Evolutionary conservation across 306 rosid genomes (phyloP).

Genomic region (Oxytropis ochrocephala): DNA sequence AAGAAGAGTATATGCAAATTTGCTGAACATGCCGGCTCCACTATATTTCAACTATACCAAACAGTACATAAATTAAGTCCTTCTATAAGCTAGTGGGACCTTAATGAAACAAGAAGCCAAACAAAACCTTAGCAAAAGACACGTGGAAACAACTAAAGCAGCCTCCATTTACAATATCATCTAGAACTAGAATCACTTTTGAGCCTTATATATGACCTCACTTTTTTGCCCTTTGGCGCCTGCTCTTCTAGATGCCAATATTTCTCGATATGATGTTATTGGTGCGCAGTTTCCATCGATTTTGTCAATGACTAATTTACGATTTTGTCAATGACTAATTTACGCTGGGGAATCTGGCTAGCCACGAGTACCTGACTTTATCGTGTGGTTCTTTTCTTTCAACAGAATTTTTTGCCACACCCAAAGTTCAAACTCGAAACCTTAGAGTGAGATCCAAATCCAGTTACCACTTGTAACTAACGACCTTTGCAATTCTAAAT

Average conservation of each 20-base stretch:
- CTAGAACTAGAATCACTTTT: constrained; percentile 12
- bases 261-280: too few species aligned
- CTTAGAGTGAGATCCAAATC: too few species aligned
- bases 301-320: too few species aligned
- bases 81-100: neutral
- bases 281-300: too few species aligned
- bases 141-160: constrained; percentile 21
- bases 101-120: neutral
- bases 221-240: constrained; percentile 9
- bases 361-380: too few species aligned
- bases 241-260: constrained; percentile 59
- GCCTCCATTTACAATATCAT: constrained; percentile 14
- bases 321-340: too few species aligned
- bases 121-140: constrained; percentile 21
- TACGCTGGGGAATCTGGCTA: too few species aligned
- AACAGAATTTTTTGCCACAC: too few species aligned
- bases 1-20: neutral
- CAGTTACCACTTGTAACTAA: too few species aligned
- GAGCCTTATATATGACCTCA: neutral
- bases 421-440: too few species aligned
- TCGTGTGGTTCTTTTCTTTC: too few species aligned
- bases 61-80: neutral
- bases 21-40: constrained; percentile 24
- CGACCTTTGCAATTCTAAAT: too few species aligned
- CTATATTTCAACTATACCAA: neutral